Evolutionary conservation across 2,329 filamentous ascomycete species (phyloP), one percentile per base, ranked within the genome.

Genomic region (Albifimbria verrucaria): DNA sequence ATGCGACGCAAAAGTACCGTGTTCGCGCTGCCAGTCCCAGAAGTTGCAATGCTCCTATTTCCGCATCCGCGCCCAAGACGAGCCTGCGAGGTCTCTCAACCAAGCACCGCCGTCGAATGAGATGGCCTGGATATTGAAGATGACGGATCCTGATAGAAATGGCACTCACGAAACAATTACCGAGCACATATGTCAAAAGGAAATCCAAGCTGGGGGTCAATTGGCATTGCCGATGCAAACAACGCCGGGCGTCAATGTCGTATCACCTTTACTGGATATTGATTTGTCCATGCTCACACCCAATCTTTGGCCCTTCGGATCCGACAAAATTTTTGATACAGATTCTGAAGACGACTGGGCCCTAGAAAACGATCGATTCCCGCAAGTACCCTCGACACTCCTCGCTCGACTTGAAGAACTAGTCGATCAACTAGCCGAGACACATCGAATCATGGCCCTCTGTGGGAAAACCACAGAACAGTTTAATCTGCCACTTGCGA

Each of bases 401-500:
- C 32, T 39, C 4, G 32, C 18, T 49, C 49, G 26, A 44, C 41
- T 44, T 5, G 49, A 52, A 17, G 49, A 51, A 20, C 47, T 56
- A 12, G 44, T 56, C 25, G 12, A 25, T 12, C 36, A 48, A 2
- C 22, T 56, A 1, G 26, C 49, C 6, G 25, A 46, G 12, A 48
- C 54, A 7, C 54, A 49, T 23, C 24, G 36, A 20, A n/a, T 18
- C 7, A 49, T 52, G n/a, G 24, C 20, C 12, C 22, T 45, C 21
- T n/a, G 20, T 2, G 23, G 24, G n/a, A 18, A 12, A 5, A 42
- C 24, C 2, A 42, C 46, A 4, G 23, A 49, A 17, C 7, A 4
- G 18, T 56, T 56, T 21, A 49, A 56, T 2, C 22, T 4, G 10
- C n/a, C 17, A 7, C 46, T 56, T 17, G 54, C 54, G 3, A 44